Percentiles rank a stretch among this genome's conserved stretches.
phyloP scores from a whole-genome alignment of 2,329 filamentous ascomycete genomes.

The Colletotrichum sp. region DNA sequence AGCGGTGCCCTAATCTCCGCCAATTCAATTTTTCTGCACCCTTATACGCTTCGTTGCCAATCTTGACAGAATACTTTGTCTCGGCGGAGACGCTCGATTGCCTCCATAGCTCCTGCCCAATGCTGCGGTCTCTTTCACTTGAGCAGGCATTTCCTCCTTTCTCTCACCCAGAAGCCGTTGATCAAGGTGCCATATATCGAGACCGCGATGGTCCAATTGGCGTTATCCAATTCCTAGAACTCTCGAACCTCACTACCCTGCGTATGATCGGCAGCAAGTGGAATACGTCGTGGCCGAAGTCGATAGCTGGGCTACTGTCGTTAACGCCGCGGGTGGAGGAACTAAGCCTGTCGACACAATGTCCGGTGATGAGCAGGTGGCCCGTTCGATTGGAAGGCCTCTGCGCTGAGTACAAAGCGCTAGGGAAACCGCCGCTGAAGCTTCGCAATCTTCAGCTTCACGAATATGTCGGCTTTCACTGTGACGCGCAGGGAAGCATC shows the following conservation, averaged over 20 bases:
- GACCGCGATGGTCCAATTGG: too few relatives aligned
- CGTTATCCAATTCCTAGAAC: too few relatives aligned
- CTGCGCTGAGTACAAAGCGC: not conserved
- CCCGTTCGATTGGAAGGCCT: too few relatives aligned
- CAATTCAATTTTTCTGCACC: not conserved
- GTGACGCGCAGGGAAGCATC: not conserved
- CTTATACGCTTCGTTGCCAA: fast-evolving
- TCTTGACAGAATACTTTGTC: fast-evolving
- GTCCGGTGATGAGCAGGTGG: too few relatives aligned
- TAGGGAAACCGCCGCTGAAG: not conserved
- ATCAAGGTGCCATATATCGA: too few relatives aligned
- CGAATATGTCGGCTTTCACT: fast-evolving
- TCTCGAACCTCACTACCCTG: not conserved
- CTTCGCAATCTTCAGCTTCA: not conserved
- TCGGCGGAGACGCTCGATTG: not conserved
- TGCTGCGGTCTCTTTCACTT: not conserved
- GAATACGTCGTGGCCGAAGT: not conserved
- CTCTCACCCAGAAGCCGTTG: too few relatives aligned
- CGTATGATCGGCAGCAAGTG: not conserved
- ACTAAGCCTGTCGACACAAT: not conserved
- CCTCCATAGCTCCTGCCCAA: not conserved
- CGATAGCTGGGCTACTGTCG: not conserved
- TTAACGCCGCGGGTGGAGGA: fast-evolving
- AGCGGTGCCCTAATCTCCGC: not conserved
- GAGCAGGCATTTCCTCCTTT: not conserved